These are phyloP conservation scores for Sugiyamaella japonica DNA, from an alignment of 1,139 yeast genomes.

Conservation along the genomic window DNA sequence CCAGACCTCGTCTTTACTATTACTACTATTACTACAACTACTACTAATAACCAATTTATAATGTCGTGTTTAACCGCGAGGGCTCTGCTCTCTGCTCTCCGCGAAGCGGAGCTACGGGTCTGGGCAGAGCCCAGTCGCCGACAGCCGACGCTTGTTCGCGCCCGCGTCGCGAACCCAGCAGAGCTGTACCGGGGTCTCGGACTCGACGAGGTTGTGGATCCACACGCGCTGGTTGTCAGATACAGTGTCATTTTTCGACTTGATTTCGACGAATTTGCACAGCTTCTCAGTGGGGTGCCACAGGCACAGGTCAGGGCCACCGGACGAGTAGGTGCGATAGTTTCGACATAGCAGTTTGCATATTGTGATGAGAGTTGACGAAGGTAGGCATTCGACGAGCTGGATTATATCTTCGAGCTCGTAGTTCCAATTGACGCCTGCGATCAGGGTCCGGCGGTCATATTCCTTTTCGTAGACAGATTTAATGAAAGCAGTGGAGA, in stretches of 20 bases:
- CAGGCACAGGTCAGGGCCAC: constrained; percentile 43
- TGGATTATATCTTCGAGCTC: constrained; percentile 32
- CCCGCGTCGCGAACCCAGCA: constrained; percentile 35
- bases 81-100: not conserved
- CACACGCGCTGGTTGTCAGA: constrained; percentile 44
- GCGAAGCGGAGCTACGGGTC: constrained; percentile 9
- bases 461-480: constrained; percentile 18
- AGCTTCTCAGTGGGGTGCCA: constrained; percentile 32
- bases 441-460: constrained; percentile 29
- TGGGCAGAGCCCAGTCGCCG: constrained; percentile 15
- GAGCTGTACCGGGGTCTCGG: constrained; percentile 40
- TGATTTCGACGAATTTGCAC: constrained; percentile 40
- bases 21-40: constrained; percentile 14
- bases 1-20: not conserved
- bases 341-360: constrained; percentile 35
- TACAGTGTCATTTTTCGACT: constrained; percentile 42
- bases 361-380: constrained; percentile 29
- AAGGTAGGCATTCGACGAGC: constrained; percentile 37
- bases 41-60: not conserved
- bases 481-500: constrained; percentile 17
- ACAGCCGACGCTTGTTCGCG: constrained; percentile 10
- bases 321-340: constrained; percentile 37
- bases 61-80: too few species aligned
- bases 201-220: constrained; percentile 38
- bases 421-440: constrained; percentile 40